Evolutionary conservation across 768 basidiomycete genomes (phyloP).

Genomic region (Pisolithus marmoratus): DNA sequence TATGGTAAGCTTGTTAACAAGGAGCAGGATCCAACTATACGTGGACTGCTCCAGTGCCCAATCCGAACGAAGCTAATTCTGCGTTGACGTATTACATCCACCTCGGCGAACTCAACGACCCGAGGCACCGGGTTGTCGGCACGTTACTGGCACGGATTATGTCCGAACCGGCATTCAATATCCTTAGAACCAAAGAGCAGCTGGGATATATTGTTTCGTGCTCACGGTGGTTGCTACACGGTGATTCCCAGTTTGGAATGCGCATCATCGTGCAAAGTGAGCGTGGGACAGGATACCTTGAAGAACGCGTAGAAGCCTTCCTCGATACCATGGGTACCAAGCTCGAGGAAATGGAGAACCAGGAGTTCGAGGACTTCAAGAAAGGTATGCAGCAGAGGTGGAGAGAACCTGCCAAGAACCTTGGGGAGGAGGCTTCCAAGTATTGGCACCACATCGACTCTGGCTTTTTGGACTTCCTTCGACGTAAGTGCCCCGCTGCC

Average conservation of each 20-base stretch:
- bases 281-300: constrained; percentile 70
- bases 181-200: constrained; percentile 90
- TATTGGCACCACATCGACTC: constrained; percentile 69
- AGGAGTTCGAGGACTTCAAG: constrained; percentile 77
- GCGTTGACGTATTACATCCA: constrained; percentile 82
- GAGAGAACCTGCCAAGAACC: constrained; percentile 84
- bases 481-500: constrained; percentile 48
- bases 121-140: constrained; percentile 57
- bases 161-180: constrained; percentile 87
- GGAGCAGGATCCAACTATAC: constrained; percentile 61
- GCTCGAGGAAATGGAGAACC: constrained; percentile 63
- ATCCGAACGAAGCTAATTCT: constrained; percentile 83
- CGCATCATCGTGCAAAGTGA: constrained; percentile 89
- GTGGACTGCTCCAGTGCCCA: constrained; percentile 63
- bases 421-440: constrained; percentile 69
- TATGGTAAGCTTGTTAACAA: constrained; percentile 8
- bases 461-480: constrained; percentile 82
- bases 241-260: constrained; percentile 69
- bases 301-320: constrained; percentile 86
- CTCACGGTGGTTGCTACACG: constrained; percentile 48
- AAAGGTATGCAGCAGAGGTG: constrained; percentile 71
- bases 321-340: constrained; percentile 64
- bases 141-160: constrained; percentile 78
- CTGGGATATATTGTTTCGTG: constrained; percentile 87
- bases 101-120: constrained; percentile 63